Base-by-base conservation (phyloP, 805 yeast species). In the Sugiyamaella smithiae region DNA sequence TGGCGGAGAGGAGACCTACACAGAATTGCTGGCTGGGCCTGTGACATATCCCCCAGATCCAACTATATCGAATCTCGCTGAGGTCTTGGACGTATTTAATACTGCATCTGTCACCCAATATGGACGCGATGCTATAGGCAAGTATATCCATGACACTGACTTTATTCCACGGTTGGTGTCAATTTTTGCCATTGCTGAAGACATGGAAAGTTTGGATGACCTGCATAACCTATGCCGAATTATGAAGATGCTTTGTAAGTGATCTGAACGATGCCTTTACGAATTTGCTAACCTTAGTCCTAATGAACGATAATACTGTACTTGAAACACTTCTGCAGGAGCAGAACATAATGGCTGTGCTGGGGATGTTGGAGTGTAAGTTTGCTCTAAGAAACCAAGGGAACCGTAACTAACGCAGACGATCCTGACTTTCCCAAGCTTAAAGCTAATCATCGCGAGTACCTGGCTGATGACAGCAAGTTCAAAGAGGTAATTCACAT, bases 1-100 rank as follows among this genome's bases (percentile, higher is more conserved):
- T 25, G 46, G 46, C 9, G 56, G 46, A 20, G 54, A 49, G 23
- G 59, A 57, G 24, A 63, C 65, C 45, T 74, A 81, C 6, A 82
- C 86, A 1, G 96, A 88, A 63, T 70, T 87, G 14, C 78, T 89
- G 14, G 83, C 88, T 0, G 95, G 95, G 0, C 95, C 96, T 0
- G 74, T 85, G 4, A 73, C 75, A 2, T 78, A 80, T 53, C 97
- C 97, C 1, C 69, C 75, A 9, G 68, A 70, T 2, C 87, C 86
- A 1, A 43, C 53, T 1, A 64, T 70, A 38, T 73, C 75, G 8
- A 77, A 80, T 47, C 64, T 90, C 22, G 67, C 70, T 6, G 75
- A 70, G 2, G 74, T 86, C 2, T 67, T 83, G 20, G 83, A 80
- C 38, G 60, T 74, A 6, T 63, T 91, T 33, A 78, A 73, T 57